These are phyloP conservation scores for Hirsutella rhossiliensis DNA, from an alignment of 2,329 filamentous ascomycete species.

Conservation along the genomic window DNA sequence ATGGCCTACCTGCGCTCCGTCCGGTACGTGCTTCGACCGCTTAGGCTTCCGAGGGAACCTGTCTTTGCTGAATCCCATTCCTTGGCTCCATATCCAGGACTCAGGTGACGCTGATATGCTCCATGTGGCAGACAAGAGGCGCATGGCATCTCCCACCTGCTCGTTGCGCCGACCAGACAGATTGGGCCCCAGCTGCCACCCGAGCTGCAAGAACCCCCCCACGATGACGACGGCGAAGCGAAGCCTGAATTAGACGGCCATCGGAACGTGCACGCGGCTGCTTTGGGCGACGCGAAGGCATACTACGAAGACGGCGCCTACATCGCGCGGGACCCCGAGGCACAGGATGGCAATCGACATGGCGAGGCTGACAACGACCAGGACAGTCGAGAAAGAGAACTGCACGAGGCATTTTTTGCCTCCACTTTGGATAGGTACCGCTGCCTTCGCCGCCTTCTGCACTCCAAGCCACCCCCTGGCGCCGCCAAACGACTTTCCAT, in stretches of 20 bases:
- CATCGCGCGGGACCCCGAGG: slow-evolving; percentile 42
- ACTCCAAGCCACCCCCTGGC: slow-evolving; percentile 38
- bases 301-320: slow-evolving; percentile 74
- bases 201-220: slow-evolving; percentile 15
- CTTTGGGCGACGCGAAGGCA: slow-evolving; percentile 37
- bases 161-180: slow-evolving; percentile 48
- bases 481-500: slow-evolving; percentile 39
- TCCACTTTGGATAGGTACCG: slow-evolving; percentile 54
- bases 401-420: slow-evolving; percentile 55
- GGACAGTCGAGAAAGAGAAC: slow-evolving; percentile 21
- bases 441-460: slow-evolving; percentile 50
- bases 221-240: slow-evolving; percentile 29
- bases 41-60: slow-evolving; percentile 24
- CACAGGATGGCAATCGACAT: slow-evolving; percentile 10
- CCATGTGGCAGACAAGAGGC: slow-evolving; percentile 56
- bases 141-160: slow-evolving; percentile 57
- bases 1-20: slow-evolving; percentile 61
- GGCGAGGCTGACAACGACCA: slow-evolving; percentile 13
- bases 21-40: slow-evolving; percentile 49
- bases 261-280: too few relatives aligned
- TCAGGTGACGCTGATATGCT: not conserved
- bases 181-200: slow-evolving; percentile 38
- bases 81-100: not conserved
- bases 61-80: too few relatives aligned
- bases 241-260: slow-evolving; percentile 5